Percentiles rank a stretch among this genome's conserved stretches.
Evolutionary conservation across 2,329 filamentous ascomycete genomes (phyloP).

Genomic region (Botrytis aclada): DNA sequence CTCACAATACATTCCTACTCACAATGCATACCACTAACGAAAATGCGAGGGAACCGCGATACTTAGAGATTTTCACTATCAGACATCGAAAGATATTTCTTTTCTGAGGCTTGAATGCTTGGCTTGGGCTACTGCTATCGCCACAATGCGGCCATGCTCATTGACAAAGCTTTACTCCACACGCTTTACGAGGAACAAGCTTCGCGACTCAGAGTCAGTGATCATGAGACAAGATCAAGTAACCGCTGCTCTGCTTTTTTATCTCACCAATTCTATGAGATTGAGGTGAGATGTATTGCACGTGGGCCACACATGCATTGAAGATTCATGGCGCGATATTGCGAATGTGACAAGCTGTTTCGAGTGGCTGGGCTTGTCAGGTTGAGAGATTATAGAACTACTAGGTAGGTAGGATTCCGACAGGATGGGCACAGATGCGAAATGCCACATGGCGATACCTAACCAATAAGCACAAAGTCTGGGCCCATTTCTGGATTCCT

Average conservation of each 20-base stretch:
- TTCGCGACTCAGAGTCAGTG: background rate
- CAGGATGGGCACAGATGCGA: background rate
- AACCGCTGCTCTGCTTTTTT: background rate
- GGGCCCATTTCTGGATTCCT: background rate
- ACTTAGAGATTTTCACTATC: background rate
- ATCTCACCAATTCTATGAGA: background rate
- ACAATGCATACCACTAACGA: background rate
- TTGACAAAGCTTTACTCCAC: background rate
- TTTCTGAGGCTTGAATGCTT: conserved; percentile 1
- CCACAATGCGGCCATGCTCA: conserved; percentile 1
- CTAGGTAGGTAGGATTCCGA: background rate
- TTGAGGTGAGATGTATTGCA: background rate
- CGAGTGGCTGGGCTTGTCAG: background rate
- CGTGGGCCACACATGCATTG: conserved; percentile 6
- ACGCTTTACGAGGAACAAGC: conserved; percentile 5
- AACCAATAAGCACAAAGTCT: background rate
- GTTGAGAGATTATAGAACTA: background rate
- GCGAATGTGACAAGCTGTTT: background rate
- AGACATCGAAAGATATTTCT: background rate
- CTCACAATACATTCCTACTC: background rate
- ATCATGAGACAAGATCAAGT: conserved; percentile 5
- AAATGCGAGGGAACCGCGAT: conserved; percentile 5
- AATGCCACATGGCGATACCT: conserved; percentile 1
- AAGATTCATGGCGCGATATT: background rate
- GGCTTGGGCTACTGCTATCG: background rate